Conservation (phyloP, 2,329 filamentous ascomycete genomes). For the Cytospora leucostoma region DNA sequence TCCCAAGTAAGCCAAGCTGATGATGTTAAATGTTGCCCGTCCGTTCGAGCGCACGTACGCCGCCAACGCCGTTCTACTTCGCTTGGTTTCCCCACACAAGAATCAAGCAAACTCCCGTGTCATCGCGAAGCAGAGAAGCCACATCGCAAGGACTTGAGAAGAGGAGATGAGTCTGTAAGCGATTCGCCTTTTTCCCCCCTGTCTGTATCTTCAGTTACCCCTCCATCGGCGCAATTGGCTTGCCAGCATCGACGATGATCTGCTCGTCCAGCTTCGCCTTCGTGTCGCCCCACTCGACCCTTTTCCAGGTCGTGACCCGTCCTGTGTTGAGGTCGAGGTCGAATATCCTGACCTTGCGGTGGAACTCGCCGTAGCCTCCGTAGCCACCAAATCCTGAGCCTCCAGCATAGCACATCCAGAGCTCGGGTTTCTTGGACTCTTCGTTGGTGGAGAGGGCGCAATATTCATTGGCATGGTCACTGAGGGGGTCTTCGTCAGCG, state of each 20-base stretch:
- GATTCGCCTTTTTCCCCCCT: constrained; percentile 1
- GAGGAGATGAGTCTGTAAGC: not conserved
- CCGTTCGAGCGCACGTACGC: constrained; percentile 1
- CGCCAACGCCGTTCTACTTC: constrained; percentile 20
- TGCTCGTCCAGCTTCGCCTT: constrained; percentile 60
- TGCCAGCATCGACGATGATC: constrained; percentile 66
- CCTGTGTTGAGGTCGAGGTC: constrained; percentile 92
- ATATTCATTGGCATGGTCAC: constrained; percentile 96
- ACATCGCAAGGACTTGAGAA: constrained; percentile 1
- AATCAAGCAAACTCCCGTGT: constrained; percentile 9
- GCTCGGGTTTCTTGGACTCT: constrained; percentile 58
- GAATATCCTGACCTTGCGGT: constrained; percentile 83
- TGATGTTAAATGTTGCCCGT: not conserved
- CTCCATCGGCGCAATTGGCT: constrained; percentile 40
- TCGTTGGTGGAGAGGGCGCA: constrained; percentile 70
- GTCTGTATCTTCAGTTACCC: constrained; percentile 10
- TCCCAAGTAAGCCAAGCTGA: not conserved
- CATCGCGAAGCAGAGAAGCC: constrained; percentile 1
- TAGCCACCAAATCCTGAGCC: constrained; percentile 93
- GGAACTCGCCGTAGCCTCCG: constrained; percentile 83
- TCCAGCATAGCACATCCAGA: constrained; percentile 99
- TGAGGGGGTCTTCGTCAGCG: constrained; percentile 40
- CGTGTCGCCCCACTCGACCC: constrained; percentile 69
- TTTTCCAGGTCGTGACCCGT: constrained; percentile 88
- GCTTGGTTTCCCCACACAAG: constrained; percentile 17